These are phyloP conservation scores for carrot (Daucus carota) DNA, from an alignment of 129 eudicot genomes.

Conservation along the genomic window DNA sequence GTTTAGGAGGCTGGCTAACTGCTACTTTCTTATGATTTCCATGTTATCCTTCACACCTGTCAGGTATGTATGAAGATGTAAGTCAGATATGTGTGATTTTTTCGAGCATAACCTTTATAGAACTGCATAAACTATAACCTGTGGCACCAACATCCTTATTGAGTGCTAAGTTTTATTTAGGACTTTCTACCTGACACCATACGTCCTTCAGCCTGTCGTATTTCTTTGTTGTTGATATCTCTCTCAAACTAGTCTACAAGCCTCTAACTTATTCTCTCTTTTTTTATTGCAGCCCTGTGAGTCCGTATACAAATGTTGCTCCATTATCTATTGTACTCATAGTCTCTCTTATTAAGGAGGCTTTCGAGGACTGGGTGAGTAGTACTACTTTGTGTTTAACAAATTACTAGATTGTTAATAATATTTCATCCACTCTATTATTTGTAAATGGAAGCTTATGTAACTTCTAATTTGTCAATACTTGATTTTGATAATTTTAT, in stretches of 20 bases:
- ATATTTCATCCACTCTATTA: not conserved
- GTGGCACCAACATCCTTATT: not conserved
- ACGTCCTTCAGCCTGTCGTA: not conserved
- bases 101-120: not conserved
- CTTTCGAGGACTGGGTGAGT: conserved; percentile 99
- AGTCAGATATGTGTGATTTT: not conserved
- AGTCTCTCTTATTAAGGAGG: conserved; percentile 90
- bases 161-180: not conserved
- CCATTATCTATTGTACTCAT: conserved; percentile 86
- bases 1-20: conserved; percentile 99
- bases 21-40: conserved; percentile 89
- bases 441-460: not conserved
- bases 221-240: not conserved
- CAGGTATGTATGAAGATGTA: conserved; percentile 64
- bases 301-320: conserved; percentile 88
- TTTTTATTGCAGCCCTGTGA: conserved; percentile 82
- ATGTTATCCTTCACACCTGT: conserved; percentile 88
- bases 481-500: not conserved
- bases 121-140: not conserved
- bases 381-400: not conserved
- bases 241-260: not conserved
- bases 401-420: not conserved
- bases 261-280: no score
- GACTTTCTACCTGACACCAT: not conserved
- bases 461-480: not conserved